phyloP scores from a whole-genome alignment of 495 filamentous ascomycete species.

The Penicillium nucicola region DNA sequence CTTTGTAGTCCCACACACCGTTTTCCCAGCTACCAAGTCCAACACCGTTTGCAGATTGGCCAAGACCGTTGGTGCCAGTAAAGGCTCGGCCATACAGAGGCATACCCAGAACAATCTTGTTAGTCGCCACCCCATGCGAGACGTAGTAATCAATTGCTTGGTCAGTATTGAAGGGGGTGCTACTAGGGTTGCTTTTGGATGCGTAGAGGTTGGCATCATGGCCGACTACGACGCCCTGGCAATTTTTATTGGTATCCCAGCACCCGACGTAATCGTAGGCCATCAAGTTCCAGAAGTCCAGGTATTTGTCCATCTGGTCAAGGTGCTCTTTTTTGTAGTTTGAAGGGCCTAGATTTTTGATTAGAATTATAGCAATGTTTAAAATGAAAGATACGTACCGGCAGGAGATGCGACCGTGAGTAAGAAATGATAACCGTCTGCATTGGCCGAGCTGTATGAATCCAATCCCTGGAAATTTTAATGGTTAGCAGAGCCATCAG shows the following conservation, averaged over 20 bases:
- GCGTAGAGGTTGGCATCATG: slow-evolving; percentile 74
- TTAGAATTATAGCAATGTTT: not conserved
- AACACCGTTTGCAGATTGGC: slow-evolving; percentile 61
- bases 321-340: slow-evolving; percentile 64
- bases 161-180: slow-evolving; percentile 70
- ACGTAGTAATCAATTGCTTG: slow-evolving; percentile 63
- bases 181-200: slow-evolving; percentile 44
- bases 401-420: slow-evolving; percentile 66
- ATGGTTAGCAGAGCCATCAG: not conserved
- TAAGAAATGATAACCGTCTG: slow-evolving; percentile 53
- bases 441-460: slow-evolving; percentile 50
- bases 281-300: slow-evolving; percentile 76
- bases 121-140: slow-evolving; percentile 52
- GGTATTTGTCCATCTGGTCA: slow-evolving; percentile 57
- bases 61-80: slow-evolving; percentile 65
- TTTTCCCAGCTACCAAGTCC: slow-evolving; percentile 68
- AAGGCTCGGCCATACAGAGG: slow-evolving; percentile 87
- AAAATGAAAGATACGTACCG: slow-evolving; percentile 15
- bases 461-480: slow-evolving; percentile 54
- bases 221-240: no score
- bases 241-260: slow-evolving; percentile 69
- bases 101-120: slow-evolving; percentile 79
- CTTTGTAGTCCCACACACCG: slow-evolving; percentile 82
- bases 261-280: slow-evolving; percentile 70
- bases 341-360: slow-evolving; percentile 42